These are phyloP conservation scores for Aureoboletus auriporus DNA, from an alignment of 768 basidiomycete genomes.

Conservation along the genomic window DNA sequence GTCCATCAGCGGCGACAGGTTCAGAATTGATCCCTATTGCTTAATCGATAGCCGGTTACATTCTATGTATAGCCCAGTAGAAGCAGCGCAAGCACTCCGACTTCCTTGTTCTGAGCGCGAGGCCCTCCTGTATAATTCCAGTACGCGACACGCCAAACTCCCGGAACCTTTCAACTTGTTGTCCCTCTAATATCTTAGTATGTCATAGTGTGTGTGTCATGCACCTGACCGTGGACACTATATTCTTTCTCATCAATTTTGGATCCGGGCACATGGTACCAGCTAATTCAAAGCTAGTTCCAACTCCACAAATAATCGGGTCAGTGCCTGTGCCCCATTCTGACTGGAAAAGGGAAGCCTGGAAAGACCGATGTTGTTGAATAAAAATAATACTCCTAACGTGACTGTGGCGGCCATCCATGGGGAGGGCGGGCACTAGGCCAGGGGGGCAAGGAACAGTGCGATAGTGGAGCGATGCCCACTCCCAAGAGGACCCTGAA, in stretches of 20 bases:
- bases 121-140: not conserved
- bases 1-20: no score
- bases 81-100: no score
- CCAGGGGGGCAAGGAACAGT: slow-evolving; percentile 3
- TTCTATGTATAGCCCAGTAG: no score
- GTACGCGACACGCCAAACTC: not conserved
- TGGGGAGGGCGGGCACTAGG: not conserved
- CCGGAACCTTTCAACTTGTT: slow-evolving; percentile 3
- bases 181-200: not conserved
- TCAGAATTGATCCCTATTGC: no score
- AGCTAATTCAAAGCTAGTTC: not conserved
- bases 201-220: not conserved
- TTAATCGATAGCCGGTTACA: not conserved
- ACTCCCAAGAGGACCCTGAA: slow-evolving; percentile 1
- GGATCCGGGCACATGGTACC: not conserved
- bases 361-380: not conserved
- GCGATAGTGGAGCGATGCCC: not conserved
- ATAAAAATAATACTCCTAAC: slow-evolving; percentile 2
- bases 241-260: not conserved
- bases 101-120: no score
- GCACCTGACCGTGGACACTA: not conserved
- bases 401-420: slow-evolving; percentile 14
- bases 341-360: not conserved
- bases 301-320: not conserved
- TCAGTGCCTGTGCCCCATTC: not conserved